Base-by-base conservation (phyloP, 140 eudicot species). In the Erigeron philadelphicus region DNA sequence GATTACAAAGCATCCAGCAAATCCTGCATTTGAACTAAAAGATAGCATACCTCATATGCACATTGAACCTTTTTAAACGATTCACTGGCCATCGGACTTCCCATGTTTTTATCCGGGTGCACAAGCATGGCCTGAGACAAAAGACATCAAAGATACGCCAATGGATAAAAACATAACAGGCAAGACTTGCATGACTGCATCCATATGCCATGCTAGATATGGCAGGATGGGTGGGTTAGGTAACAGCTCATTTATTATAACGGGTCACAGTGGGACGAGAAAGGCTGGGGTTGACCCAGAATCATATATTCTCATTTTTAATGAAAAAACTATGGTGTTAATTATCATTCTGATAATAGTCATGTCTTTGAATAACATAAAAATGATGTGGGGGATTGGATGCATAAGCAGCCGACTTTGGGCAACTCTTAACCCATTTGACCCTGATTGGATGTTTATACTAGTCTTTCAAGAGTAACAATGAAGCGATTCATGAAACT, bases 41-140 rank as follows among this genome's bases (percentile, higher is more conserved):
- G 69, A 19, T 1, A 46, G 41, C 19, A 54, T 75, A 86, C 96
- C 90, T 93, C 98, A 73, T 83, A 93, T 67, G 96, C 98, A 77
- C 98, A 89, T 66, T 93, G 98, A 74, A 93, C 84, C 61, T 89
- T 93, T 76, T 89, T 93, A 78, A 93, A 93, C 1, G 98, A 93
- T 59, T 93, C 98, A 89, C 96, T 93, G 63, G 98, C 95, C 57
- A 82, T 53, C 7, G 93, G 87, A 71, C 95, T 89, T 75, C 98
- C 98, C 98, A 93, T 86, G 75, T 93, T 93, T 76, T 93, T 93
- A 72, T 93, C 98, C 18, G 98, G 98, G 78, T 93, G 98, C 74
- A 93, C 95, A 60, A 93, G 95, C 94, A 88, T 93, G 64, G 96
- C 98, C 98, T 93, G 73, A 12, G 66, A 76, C 25, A 23, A 42